Base-by-base conservation (phyloP, 2,329 filamentous ascomycete genomes). In the Gnomoniopsis sp. region DNA sequence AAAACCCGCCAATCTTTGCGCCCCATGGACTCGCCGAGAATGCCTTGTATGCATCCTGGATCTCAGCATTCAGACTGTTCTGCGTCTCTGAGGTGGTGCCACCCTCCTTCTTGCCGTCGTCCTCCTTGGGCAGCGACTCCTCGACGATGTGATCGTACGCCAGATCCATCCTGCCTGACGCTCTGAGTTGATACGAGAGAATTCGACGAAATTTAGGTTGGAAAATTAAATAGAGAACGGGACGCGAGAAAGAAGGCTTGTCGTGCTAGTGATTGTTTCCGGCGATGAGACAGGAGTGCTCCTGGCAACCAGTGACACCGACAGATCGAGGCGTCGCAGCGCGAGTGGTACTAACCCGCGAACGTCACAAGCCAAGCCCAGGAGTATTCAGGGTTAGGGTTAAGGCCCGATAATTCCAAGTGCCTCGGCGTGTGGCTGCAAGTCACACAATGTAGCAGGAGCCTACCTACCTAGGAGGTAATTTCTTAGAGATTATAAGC, bases 141-240 rank as follows among this genome's bases (percentile, higher is more conserved):
- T 96, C 91, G 71, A 91, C 88, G 68, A 98, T 96, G 74, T 96
- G 92, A 71, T 99, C 95, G 82, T 98, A 99, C 48, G 93, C 93
- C 70, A 96, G 82, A 84, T 99, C 95, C 95, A 99, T 98, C 64
- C 64, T 68, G 53, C 38, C 46, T 36, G 50, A 23, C 38, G 3
- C 6, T 34, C 11, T 15, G 22, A 30, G 12, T 19, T 22, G 46
- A 26, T 26, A 3, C 6, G 17, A 41, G 12, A 14, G 12, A n/a
- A 41, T 15, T 41, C 14, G 36, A 41, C 14, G 12, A 41, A 11
- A 15, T 4, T 14, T n/a, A 11, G 36, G 12, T 41, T 41, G 14
- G 4, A 41, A 11, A n/a, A 6, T 14, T 14, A 15, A 15, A n/a
- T 14, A 41, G 3, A 15, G 36, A 11, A 41, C 12, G 12, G 36